These are phyloP conservation scores for Globisporangium viniferum DNA, from an alignment of 352 stramenopile genomes.

Conservation along the genomic window DNA sequence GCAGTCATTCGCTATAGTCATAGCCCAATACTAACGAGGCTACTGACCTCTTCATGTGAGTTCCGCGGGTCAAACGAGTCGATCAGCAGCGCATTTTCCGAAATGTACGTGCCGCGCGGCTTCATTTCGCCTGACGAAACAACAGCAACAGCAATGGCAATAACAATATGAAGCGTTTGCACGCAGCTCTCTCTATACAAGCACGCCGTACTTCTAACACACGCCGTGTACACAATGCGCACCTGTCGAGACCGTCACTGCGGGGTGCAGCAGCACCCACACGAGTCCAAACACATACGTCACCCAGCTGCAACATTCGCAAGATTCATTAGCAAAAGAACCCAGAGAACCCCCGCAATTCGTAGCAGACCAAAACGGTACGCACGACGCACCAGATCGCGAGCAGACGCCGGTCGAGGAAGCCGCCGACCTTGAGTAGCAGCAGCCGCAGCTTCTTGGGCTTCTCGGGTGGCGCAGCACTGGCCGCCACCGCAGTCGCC, in stretches of 20 bases:
- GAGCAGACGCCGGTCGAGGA: conserved; percentile 7
- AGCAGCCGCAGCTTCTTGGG: conserved; percentile 16
- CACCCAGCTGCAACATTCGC: conserved; percentile 42
- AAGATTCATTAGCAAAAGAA: not conserved
- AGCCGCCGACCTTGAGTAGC: conserved; percentile 10
- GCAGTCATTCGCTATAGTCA: not conserved
- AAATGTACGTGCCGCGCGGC: conserved; percentile 84
- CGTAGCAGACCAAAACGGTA: not conserved
- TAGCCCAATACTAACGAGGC: not conserved
- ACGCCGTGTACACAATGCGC: not conserved
- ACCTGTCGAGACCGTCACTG: conserved; percentile 76
- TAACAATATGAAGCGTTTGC: not conserved
- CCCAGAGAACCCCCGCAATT: too few relatives aligned
- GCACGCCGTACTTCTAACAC: not conserved
- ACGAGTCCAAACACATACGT: conserved; percentile 64
- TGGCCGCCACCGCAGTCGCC: not conserved
- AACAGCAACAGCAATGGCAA: not conserved
- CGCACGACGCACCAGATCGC: conserved; percentile 10
- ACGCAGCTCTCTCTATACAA: not conserved
- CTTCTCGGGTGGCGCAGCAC: not conserved
- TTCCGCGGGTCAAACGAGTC: conserved; percentile 59
- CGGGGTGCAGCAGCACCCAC: conserved; percentile 78
- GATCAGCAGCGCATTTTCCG: conserved; percentile 85
- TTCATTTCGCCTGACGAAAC: conserved; percentile 57
- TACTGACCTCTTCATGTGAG: conserved; percentile 32